Evolutionary conservation across 768 basidiomycete species (phyloP), one percentile per base, ranked within the genome.

Genomic region (Lyophyllum semitale): DNA sequence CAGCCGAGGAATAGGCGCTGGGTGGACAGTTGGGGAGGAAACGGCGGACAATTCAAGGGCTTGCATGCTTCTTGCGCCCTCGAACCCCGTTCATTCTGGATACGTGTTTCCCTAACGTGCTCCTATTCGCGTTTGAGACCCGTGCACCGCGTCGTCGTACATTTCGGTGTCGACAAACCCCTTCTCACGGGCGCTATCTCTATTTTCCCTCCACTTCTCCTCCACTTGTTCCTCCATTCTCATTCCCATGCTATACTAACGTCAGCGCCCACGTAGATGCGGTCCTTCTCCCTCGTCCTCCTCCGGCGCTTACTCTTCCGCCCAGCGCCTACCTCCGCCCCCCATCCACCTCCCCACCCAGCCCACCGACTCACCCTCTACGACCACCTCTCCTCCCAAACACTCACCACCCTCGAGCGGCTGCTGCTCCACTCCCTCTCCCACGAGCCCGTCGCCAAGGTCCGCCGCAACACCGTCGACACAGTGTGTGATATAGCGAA

Each of bases 221-320:
- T 33, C 32, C 27, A 8, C 22, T 12, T 18, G 13, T 57, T 17
- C 33, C 9, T 23, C 5, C 17, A 23, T 40, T 23, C n/a, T 53
- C 29, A 38, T 9, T 38, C 27, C 49, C 46, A 13, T 33, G 27
- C 26, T 35, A 26, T 46, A 33, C 22, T 48, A n/a, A 49, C 30
- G 47, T 25, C 30, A 55, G 63, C 32, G 13, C 58, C 29, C 13
- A 7, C 22, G 23, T 51, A 91, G 89, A 93, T 93, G 91, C 85
- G 90, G 26, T 89, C 88, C 0, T 92, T 93, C 70, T 90, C 91
- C 1, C 76, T 92, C 26, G 90, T 93, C 9, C 82, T 93, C 27
- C 80, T 92, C 26, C 84, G 91, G 8, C 83, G 91, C 5, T 78
- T 93, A 3, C 81, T 91, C 27, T 93, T 93, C 69, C 83, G 90